Base-by-base conservation (phyloP, 257 asterid species). In the Solanum sejunctum region DNA sequence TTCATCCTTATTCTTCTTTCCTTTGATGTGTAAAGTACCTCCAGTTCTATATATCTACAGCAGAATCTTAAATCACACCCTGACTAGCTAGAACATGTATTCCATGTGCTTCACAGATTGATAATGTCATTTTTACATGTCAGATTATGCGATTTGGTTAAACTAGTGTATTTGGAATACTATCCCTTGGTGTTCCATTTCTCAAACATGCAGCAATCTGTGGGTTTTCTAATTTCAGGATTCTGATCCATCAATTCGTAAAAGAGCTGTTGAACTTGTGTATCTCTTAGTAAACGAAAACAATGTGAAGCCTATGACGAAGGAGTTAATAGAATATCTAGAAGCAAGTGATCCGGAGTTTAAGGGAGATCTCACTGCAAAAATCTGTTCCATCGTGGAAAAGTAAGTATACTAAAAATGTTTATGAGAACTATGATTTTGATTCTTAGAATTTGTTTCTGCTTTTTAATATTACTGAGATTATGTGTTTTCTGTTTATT, bases 161-260 rank as follows among this genome's bases (percentile, higher is more conserved):
- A 78, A 78, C 66, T 17, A 28, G 66, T 7, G 3, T 52, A 49
- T 52, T 51, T 47, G 61, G 61, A 49, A 75, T 75, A 77, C 16
- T 51, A 77, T 77, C 26, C 10, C 63, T 3, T 77, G 82, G 20
- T 51, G 82, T 77, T 77, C 63, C 82, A 51, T 41, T 47, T 11
- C 77, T 8, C 49, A 28, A 63, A 57, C 82, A 77, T 51, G 21
- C 81, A 41, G 84, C 71, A 80, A 75, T 54, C 86, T 82, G 82
- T 83, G 83, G 20, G 64, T 87, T 73, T 18, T 85, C 84, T 18
- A 10, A 61, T 86, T 89, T 84, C 97, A 97, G 99, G 99, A 97
- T 93, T 86, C 97, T 86, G 99, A 97, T 94, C 98, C 99, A 89
- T 97, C 99, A 17, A 95, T 97, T 86, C 98, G 99, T 86, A 97